Percentiles rank a stretch among this genome's conserved stretches.
These are phyloP conservation scores for Rubus idaeus DNA, from an alignment of 306 rosid genomes.

Conservation along the genomic window DNA sequence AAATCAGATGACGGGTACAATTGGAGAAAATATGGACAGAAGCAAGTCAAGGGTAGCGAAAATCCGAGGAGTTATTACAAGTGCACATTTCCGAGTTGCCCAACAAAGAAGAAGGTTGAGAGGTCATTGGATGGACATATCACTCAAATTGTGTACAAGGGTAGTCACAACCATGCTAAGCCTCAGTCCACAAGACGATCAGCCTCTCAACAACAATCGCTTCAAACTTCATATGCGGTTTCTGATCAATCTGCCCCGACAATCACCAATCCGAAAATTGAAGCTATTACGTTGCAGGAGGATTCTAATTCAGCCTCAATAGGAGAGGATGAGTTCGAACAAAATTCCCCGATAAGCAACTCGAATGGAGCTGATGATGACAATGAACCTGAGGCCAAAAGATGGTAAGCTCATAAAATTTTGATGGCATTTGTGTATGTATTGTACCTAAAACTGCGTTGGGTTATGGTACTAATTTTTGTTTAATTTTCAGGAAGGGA, in stretches of 20 bases:
- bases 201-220: constrained; percentile 33
- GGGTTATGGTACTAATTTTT: constrained; percentile 15
- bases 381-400: constrained; percentile 68
- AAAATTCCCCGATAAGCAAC: constrained; percentile 60
- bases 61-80: constrained; percentile 92
- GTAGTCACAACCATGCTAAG: constrained; percentile 83
- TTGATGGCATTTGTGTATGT: background rate
- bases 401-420: constrained; percentile 51
- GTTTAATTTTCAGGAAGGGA: constrained; percentile 60
- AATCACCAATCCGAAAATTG: constrained; percentile 39
- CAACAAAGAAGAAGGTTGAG: constrained; percentile 88
- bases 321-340: constrained; percentile 74
- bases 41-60: constrained; percentile 92
- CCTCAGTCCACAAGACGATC: constrained; percentile 69
- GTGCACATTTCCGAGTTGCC: constrained; percentile 68
- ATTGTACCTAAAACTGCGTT: constrained; percentile 2
- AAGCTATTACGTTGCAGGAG: constrained; percentile 46
- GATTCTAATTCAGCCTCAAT: constrained; percentile 67
- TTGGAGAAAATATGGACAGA: constrained; percentile 97
- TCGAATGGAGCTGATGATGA: constrained; percentile 55
- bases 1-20: constrained; percentile 81
- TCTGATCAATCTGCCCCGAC: constrained; percentile 56
- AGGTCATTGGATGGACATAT: constrained; percentile 80
- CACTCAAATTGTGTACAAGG: constrained; percentile 90
- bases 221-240: constrained; percentile 50